These are phyloP conservation scores for Nicotiana knightiana DNA, from an alignment of 257 asterid genomes.

Conservation along the genomic window DNA sequence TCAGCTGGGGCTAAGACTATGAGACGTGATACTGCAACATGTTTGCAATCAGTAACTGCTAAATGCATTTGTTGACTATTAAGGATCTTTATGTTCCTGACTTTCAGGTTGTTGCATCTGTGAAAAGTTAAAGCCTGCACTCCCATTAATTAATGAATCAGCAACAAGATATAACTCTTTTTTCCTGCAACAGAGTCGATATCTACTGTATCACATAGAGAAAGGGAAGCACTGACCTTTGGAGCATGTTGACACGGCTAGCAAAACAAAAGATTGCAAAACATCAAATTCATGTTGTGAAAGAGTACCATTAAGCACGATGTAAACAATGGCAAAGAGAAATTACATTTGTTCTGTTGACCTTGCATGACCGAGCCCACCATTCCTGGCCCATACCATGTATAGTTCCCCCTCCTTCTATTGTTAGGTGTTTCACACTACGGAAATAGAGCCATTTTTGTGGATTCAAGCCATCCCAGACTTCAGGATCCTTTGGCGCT, in stretches of 20 bases:
- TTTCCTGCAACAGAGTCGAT: background rate
- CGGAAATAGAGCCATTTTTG: conserved; percentile 79
- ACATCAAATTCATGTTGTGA: conserved; percentile 2
- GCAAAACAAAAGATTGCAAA: conserved; percentile 24
- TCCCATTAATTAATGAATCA: background rate
- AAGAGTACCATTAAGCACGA: background rate
- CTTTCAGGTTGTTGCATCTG: conserved; percentile 59
- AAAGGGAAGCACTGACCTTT: conserved; percentile 35
- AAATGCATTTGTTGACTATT: conserved; percentile 73
- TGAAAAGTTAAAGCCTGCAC: conserved; percentile 86
- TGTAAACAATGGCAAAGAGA: conserved; percentile 2
- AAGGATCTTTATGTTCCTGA: conserved; percentile 37
- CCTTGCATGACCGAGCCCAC: conserved; percentile 96
- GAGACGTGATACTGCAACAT: conserved; percentile 42
- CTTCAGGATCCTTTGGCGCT: conserved; percentile 68
- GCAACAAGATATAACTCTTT: background rate
- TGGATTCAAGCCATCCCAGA: conserved; percentile 50
- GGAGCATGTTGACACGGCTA: conserved; percentile 90
- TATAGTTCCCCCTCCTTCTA: conserved; percentile 72
- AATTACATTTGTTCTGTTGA: conserved; percentile 54
- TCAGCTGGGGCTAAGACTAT: conserved; percentile 49
- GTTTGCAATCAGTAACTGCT: conserved; percentile 44
- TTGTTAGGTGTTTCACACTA: conserved; percentile 47
- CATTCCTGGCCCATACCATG: conserved; percentile 71
- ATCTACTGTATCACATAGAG: background rate